Percentiles rank a stretch among this genome's conserved stretches.
Conservation (phyloP, 2,329 filamentous ascomycete species). For the Penicillium sp. region DNA sequence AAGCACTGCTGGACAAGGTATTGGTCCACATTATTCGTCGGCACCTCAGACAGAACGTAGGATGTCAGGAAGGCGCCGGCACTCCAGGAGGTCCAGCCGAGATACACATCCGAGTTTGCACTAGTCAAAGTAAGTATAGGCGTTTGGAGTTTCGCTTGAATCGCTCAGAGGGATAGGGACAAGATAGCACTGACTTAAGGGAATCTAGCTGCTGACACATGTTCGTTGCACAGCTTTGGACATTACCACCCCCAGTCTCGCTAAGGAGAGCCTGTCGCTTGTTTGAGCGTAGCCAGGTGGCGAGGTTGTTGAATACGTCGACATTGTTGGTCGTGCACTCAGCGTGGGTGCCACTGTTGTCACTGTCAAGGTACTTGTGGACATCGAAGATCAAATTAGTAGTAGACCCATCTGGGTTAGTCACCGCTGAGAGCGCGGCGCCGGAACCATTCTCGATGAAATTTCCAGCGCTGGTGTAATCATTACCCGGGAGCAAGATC, state of each 20-base stretch:
- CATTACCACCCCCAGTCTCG: conserved; percentile 3
- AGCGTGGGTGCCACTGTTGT: conserved; percentile 2
- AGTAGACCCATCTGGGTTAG: conserved; percentile 3
- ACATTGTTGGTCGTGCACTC: conserved; percentile 5
- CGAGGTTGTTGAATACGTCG: conserved; percentile 3
- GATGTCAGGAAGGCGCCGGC: not conserved
- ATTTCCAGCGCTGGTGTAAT: conserved; percentile 3
- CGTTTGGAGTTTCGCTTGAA: not conserved
- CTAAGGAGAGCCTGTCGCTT: conserved; percentile 3
- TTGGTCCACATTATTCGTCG: not conserved
- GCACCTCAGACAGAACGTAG: not conserved
- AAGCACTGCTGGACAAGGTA: conserved; percentile 5
- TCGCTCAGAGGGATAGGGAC: not conserved
- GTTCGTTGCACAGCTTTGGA: not conserved
- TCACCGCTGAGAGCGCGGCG: not conserved
- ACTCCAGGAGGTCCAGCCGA: conserved; percentile 6
- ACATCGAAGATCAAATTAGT: conserved; percentile 7
- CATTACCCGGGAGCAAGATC: conserved; percentile 2
- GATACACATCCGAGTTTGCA: conserved; percentile 2
- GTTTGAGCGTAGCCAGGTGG: conserved; percentile 1
- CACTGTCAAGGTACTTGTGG: conserved; percentile 6
- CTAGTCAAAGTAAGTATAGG: not conserved
- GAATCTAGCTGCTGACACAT: conserved; percentile 4
- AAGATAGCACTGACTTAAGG: not conserved
- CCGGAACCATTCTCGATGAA: conserved; percentile 6